Evolutionary conservation across 1,284 basidiomycete genomes (phyloP), one percentile per base, ranked within the genome.

Genomic region (Porogramme epimiltina): DNA sequence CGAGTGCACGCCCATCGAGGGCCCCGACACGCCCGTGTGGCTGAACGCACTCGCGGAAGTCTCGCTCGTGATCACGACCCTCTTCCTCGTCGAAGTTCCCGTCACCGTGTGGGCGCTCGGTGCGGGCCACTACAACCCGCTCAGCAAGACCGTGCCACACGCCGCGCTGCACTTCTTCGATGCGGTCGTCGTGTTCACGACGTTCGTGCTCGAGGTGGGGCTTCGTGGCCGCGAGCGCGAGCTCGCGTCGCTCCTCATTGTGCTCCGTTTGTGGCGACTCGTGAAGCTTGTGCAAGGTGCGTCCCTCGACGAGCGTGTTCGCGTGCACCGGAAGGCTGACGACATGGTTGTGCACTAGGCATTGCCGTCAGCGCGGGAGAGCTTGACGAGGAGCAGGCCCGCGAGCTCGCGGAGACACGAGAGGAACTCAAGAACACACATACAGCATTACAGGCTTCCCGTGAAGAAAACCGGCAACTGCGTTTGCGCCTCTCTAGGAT

Each of bases 81-180:
- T 88, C 65, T 91, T 92, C 77, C 67, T 92, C 22, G 26, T 85
- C 56, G 90, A 92, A 80, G 87, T 92, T 44, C 87, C 89, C 2
- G 56, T 89, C 41, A 70, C 80, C 2, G 54, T 87, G 9, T 90
- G 81, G 79, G 78, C 84, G 0, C 77, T 89, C 42, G 88, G 89
- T 3, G 38, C 65, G 20, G 63, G 66, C 31, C 84, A 72, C 62
- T 87, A 85, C 64, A 75, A 81, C 58, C 89, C 89, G 5, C 75
- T 80, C 52, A 75, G 72, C 19, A n/a, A n/a, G 34, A 13, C 13
- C 13, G 16, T 18, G 63, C 63, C 73, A 2, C 83, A 87, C 59
- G 77, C 84, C 3, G 58, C 67, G 3, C 68, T 92, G 18, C 89
- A 92, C 67, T 62, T 85, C 19, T 89, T 91, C 63, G 90, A 92